phyloP scores from a whole-genome alignment of 2,329 filamentous ascomycete species.

The Colletotrichum cereale region DNA sequence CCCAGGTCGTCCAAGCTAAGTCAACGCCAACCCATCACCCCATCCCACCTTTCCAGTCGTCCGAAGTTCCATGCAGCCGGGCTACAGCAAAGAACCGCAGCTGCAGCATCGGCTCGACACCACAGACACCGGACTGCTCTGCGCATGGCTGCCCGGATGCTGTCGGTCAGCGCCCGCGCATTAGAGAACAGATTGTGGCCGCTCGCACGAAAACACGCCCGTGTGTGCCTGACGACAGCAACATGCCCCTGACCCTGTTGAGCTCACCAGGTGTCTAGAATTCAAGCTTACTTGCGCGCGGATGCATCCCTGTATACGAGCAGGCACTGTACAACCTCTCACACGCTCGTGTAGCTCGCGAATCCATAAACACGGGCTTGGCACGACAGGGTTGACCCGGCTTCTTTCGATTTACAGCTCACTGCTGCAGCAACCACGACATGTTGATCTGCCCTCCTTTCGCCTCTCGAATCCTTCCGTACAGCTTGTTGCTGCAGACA shows the following conservation, averaged over 20 bases:
- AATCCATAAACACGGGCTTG: conserved; percentile 39
- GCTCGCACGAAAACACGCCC: conserved; percentile 9
- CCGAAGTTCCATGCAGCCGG: conserved; percentile 15
- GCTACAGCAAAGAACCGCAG: conserved; percentile 14
- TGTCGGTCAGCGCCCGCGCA: conserved; percentile 28
- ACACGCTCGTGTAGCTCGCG: conserved; percentile 26
- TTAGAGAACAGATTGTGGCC: conserved; percentile 8
- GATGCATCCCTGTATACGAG: conserved; percentile 24
- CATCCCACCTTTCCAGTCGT: conserved; percentile 23
- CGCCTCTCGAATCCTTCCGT: conserved; percentile 16
- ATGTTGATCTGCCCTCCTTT: conserved; percentile 10
- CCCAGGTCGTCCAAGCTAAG: conserved; percentile 9
- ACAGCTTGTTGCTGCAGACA: conserved; percentile 18
- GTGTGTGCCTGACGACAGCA: conserved; percentile 22
- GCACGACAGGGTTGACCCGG: conserved; percentile 33
- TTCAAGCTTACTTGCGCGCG: conserved; percentile 39
- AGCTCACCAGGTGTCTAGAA: conserved; percentile 25
- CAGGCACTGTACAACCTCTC: conserved; percentile 25
- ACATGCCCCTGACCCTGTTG: conserved; percentile 11
- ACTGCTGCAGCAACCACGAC: conserved; percentile 30
- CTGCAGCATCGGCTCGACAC: conserved; percentile 27
- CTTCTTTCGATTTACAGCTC: conserved; percentile 34
- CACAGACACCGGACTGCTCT: conserved; percentile 25
- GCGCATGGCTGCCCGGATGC: conserved; percentile 9
- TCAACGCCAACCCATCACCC: conserved; percentile 22